A percentile compares a stretch with the other conserved stretches of the same genome.
phyloP scores from a whole-genome alignment of 768 basidiomycete species.

The Tricholoma saponaceum region DNA sequence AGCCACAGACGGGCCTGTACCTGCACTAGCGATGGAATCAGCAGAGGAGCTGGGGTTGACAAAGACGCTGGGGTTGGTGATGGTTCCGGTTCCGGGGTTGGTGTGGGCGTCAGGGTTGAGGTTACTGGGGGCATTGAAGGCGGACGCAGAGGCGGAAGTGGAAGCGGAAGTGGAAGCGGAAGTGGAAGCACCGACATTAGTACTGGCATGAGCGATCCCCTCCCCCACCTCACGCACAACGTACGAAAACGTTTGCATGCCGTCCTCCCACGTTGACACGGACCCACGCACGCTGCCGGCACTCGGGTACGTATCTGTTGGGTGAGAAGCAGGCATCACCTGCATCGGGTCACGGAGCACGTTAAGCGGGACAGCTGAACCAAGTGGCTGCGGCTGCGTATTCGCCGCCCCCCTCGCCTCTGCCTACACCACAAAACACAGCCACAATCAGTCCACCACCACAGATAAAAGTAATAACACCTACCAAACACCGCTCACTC shows the following conservation, averaged over 20 bases:
- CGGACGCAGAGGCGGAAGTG: background rate
- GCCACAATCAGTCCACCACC: background rate
- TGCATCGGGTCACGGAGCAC: slow-evolving; percentile 33
- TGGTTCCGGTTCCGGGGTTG: background rate
- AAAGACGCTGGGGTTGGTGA: background rate
- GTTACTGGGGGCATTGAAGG: background rate
- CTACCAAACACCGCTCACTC: slow-evolving; percentile 36
- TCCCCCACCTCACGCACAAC: slow-evolving; percentile 10
- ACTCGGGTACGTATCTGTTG: slow-evolving; percentile 25
- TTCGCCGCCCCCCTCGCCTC: background rate
- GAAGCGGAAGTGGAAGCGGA: background rate
- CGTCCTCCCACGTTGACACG: slow-evolving; percentile 22
- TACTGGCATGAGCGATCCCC: too few relatives aligned
- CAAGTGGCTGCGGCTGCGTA: background rate
- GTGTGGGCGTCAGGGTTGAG: background rate
- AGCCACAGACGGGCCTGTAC: background rate
- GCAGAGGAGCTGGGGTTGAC: background rate
- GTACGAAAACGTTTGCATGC: slow-evolving; percentile 32
- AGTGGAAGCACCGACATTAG: too few relatives aligned
- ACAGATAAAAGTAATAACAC: slow-evolving; percentile 1
- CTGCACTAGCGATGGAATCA: background rate
- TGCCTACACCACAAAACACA: background rate
- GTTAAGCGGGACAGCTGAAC: slow-evolving; percentile 23
- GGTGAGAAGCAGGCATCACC: slow-evolving; percentile 24
- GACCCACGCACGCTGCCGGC: slow-evolving; percentile 9